phyloP scores from a whole-genome alignment of 306 rosid species.

The Purshia tridentata region DNA sequence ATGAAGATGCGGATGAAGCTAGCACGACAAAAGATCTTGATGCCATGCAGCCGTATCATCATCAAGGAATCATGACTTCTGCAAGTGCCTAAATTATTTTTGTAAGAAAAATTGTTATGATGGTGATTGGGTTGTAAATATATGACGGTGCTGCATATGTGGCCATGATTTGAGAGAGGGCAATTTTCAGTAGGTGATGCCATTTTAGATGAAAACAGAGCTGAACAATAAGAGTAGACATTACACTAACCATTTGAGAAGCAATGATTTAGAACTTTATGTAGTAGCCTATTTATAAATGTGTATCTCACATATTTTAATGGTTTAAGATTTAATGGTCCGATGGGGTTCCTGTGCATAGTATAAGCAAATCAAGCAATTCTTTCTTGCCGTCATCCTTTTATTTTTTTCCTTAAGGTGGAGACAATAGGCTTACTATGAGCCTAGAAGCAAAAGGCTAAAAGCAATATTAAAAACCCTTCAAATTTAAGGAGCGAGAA shows the following conservation, averaged over 20 bases:
- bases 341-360: too few species aligned
- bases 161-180: too few species aligned
- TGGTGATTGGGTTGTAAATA: not conserved
- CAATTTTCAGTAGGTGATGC: not conserved
- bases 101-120: not conserved
- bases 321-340: too few species aligned
- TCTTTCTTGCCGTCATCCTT: not conserved
- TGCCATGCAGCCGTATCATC: slow-evolving; percentile 28
- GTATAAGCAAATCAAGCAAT: too few species aligned
- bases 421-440: not conserved
- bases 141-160: not conserved
- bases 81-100: slow-evolving; percentile 36
- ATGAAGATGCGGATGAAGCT: slow-evolving; percentile 1
- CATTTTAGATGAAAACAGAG: not conserved
- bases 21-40: slow-evolving; percentile 6
- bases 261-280: not conserved
- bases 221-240: not conserved
- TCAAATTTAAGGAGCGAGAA: not conserved
- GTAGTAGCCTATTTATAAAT: not conserved
- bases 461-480: not conserved
- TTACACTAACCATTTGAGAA: not conserved
- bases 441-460: too few species aligned
- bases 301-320: too few species aligned
- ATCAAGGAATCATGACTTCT: slow-evolving; percentile 44
- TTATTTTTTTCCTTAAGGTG: not conserved